Base-by-base conservation (phyloP, 2,329 filamentous ascomycete species). In the Didymella segeticola region DNA sequence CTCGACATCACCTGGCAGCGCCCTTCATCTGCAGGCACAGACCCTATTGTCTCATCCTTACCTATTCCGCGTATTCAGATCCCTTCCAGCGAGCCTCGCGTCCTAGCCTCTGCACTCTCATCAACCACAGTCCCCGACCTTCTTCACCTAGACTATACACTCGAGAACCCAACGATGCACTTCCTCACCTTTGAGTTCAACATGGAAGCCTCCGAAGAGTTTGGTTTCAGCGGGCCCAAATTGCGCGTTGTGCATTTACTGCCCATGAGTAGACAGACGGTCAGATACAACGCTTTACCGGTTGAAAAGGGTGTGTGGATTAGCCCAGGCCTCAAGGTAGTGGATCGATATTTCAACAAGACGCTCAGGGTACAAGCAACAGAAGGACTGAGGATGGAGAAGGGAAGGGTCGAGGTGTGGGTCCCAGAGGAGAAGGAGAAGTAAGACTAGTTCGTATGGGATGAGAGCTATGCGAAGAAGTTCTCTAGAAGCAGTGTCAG, bases 111-210 rank as follows among this genome's bases (percentile, higher is more conserved):
- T 0, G 76, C 77, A 3, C 66, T 63, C 1, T 54, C 71, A 2
- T 80, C 78, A 0, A 20, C 54, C 2, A 54, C 58, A 1, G 58
- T 71, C 4, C 46, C 62, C 0, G 53, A 54, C 1, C 49, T 74
- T 14, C 57, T 76, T 10, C 70, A 75, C 30, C 75, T 84, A 42
- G 75, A 83, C 55, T 89, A 89, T 70, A 91, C 86, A 3, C 86
- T 99, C 51, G 95, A 99, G 76, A 99, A 99, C 71, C 90, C 93
- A 0, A 97, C 93, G 0, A 89, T 87, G 72, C 95, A 99, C 73
- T 96, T 96, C 75, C 83, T 99, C 43, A 96, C 93, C 0, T 99
- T 99, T 76, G 92, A 90, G 25, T 75, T 98, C 42, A 86, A 82
- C 22, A 96, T 99, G 92, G 93, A 99, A 64, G 89, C 92, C 2